Base-by-base conservation (phyloP, 768 basidiomycete species). In the Butyriboletus loyo region DNA sequence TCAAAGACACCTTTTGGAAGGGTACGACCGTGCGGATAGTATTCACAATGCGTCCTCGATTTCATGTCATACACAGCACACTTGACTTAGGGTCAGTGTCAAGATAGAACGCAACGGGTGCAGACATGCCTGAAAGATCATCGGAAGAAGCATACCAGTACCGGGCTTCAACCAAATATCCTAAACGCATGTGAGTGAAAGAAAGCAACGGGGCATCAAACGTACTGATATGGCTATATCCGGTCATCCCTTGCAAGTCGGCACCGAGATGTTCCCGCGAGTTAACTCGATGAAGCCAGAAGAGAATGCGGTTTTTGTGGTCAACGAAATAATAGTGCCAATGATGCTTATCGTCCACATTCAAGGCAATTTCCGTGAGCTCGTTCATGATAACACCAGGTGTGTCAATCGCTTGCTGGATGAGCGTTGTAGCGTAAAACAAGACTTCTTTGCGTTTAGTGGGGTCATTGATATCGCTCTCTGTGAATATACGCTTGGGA, bases 301-400 rank as follows among this genome's bases (percentile, higher is more conserved):
- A 61, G 14, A 60, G 47, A 43, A 59, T 50, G 25, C 34, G 59
- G 15, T 50, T 4, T 5, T 10, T 49, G 36, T 60, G 59, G 40
- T 60, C 59, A 17, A 53, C 59, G 30, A 60, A 61, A 27, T 60
- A 57, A 37, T 60, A 61, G 22, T 24, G n/a, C 43, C 59, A 61
- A 28, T 2, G 2, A 19, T 11, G 25, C 21, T 8, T 2, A 7
- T 24, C 15, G 9, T 53, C 41, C 31, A 56, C 28, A 14, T 58
- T 50, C 7, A 60, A 24, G 8, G 55, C 58, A 7, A 58, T 37
- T 34, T 60, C 54, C 2, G 50, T 50, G 32, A 49, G 25, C 3
- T 49, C 35, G 19, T 60, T 47, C 8, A 58, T 5, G 22, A 35
- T 36, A 36, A 40, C 49, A 28, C 21, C 41, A 0, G 7, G 1